Percentiles rank a stretch among this genome's conserved stretches.
Evolutionary conservation across 208 protist species (phyloP).

Genomic region (Naegleria fowleri): DNA sequence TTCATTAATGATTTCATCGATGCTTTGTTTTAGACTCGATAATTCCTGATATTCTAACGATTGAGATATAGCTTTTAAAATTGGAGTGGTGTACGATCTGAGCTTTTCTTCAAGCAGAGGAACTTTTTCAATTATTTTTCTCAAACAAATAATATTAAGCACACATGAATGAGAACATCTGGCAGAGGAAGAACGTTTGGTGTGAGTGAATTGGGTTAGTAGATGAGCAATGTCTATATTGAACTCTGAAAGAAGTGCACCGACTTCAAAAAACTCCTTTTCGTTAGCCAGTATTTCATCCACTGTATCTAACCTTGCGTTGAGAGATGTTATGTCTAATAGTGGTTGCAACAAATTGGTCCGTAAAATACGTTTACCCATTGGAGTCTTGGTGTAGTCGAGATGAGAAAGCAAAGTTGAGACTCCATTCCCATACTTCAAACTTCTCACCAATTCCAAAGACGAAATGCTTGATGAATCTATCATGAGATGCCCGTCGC

Average conservation of each 20-base stretch:
- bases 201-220: slow-evolving; percentile 17
- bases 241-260: neutral
- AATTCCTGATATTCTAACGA: neutral
- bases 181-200: neutral
- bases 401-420: neutral
- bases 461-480: neutral
- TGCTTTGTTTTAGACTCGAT: neutral
- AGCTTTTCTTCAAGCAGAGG: neutral
- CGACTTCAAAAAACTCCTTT: neutral
- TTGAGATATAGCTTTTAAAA: neutral
- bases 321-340: neutral
- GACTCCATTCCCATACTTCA: neutral
- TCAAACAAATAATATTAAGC: neutral
- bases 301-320: neutral
- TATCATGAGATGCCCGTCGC: neutral
- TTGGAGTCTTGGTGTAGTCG: slow-evolving; percentile 24
- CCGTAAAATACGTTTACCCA: slow-evolving; percentile 9
- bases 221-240: neutral
- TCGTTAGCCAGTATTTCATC: slow-evolving; percentile 1
- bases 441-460: neutral
- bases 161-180: neutral
- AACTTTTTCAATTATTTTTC: neutral
- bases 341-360: slow-evolving; percentile 24
- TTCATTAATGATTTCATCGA: neutral
- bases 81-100: neutral